These are phyloP conservation scores for Globisporangium cederbergense DNA, from an alignment of 352 stramenopile species.

Conservation along the genomic window DNA sequence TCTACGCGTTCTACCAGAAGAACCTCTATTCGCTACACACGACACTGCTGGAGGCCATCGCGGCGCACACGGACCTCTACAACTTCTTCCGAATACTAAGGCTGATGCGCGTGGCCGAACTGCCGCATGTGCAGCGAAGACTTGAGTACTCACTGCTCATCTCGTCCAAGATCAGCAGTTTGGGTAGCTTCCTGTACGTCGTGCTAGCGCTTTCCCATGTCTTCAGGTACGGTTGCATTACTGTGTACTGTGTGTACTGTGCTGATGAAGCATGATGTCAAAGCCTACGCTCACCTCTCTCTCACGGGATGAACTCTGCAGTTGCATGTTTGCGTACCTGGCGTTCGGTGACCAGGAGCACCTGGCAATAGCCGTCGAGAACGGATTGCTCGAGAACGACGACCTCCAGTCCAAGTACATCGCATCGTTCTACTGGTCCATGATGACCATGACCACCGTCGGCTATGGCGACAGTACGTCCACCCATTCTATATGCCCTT, in stretches of 20 bases:
- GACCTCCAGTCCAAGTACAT: constrained; percentile 67
- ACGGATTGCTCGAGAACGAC: constrained; percentile 40
- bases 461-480: constrained; percentile 74
- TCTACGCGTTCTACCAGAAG: constrained; percentile 53
- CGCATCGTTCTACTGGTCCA: constrained; percentile 81
- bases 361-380: constrained; percentile 35
- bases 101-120: constrained; percentile 44
- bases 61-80: constrained; percentile 35
- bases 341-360: constrained; percentile 59
- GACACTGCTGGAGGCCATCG: constrained; percentile 16
- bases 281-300: not conserved
- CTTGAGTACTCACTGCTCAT: constrained; percentile 77
- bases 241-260: not conserved
- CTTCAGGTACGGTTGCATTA: constrained; percentile 38
- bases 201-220: constrained; percentile 76
- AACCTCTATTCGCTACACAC: constrained; percentile 20
- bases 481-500: not conserved
- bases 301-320: constrained; percentile 9
- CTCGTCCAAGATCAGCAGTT: constrained; percentile 70
- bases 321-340: constrained; percentile 70
- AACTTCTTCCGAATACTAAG: constrained; percentile 44
- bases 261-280: not conserved
- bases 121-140: constrained; percentile 52
- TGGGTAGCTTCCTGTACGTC: constrained; percentile 69
- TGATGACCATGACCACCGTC: constrained; percentile 85